These are phyloP conservation scores for Lentinus brumalis DNA, from an alignment of 768 basidiomycete species.

Conservation along the genomic window DNA sequence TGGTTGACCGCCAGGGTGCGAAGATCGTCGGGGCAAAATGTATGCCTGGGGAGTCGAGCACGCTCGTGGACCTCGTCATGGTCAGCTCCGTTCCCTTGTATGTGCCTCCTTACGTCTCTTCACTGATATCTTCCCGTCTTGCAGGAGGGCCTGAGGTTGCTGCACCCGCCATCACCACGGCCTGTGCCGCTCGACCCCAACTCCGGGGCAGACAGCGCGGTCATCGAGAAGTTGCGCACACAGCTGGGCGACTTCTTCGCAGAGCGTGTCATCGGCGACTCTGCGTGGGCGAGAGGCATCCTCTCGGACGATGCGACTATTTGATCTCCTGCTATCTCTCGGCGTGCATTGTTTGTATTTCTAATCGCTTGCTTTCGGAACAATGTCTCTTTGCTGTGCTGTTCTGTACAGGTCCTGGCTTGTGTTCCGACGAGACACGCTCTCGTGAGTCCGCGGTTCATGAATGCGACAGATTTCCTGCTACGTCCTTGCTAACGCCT, in stretches of 20 bases:
- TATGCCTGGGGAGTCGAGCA: constrained; percentile 42
- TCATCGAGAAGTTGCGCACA: constrained; percentile 50
- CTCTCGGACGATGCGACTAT: constrained; percentile 30
- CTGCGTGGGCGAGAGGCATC: constrained; percentile 65
- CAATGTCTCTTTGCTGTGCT: constrained; percentile 5
- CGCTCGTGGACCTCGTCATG: constrained; percentile 62
- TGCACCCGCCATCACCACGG: constrained; percentile 60
- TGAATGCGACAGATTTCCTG: too few species aligned
- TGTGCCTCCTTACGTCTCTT: background rate
- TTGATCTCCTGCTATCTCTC: background rate
- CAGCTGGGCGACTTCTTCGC: constrained; percentile 67
- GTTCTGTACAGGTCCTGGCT: background rate
- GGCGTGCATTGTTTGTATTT: constrained; percentile 9
- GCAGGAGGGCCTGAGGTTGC: constrained; percentile 63
- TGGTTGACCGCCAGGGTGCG: constrained; percentile 80
- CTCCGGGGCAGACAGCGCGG: constrained; percentile 48
- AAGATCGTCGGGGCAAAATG: constrained; percentile 73
- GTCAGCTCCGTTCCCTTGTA: constrained; percentile 37
- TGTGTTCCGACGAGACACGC: background rate
- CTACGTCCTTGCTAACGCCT: too few species aligned
- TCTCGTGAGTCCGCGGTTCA: too few species aligned
- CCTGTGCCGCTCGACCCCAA: constrained; percentile 56
- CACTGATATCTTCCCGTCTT: background rate
- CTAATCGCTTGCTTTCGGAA: constrained; percentile 5
- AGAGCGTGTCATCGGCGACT: constrained; percentile 54